These are phyloP conservation scores for Penicillium sp. DNA, from an alignment of 2,329 filamentous ascomycete species.

Conservation along the genomic window DNA sequence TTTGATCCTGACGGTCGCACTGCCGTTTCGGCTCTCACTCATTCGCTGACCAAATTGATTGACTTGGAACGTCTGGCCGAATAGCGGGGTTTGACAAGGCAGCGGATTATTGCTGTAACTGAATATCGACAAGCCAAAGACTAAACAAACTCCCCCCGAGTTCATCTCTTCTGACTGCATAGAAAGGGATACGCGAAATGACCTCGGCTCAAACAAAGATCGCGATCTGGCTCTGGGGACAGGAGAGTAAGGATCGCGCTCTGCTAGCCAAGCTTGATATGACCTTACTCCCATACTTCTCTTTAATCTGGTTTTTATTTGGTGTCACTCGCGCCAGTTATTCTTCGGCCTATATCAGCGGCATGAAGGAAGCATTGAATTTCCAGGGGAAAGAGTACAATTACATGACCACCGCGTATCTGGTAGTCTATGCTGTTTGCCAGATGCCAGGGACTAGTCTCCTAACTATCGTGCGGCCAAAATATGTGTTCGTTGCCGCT, in stretches of 20 bases:
- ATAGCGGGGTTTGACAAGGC: not conserved
- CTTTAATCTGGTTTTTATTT: constrained; percentile 54
- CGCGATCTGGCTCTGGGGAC: constrained; percentile 19
- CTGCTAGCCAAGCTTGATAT: constrained; percentile 46
- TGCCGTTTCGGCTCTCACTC: not conserved
- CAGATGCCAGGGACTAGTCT: constrained; percentile 52
- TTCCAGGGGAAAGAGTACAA: constrained; percentile 48
- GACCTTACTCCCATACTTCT: constrained; percentile 51
- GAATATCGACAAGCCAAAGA: too few relatives aligned
- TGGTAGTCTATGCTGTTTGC: constrained; percentile 50
- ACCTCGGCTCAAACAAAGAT: constrained; percentile 8
- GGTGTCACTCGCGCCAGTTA: constrained; percentile 52
- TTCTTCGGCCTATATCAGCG: constrained; percentile 49
- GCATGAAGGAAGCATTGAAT: constrained; percentile 44
- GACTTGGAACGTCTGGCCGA: not conserved
- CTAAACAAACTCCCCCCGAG: too few relatives aligned
- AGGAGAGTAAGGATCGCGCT: constrained; percentile 16
- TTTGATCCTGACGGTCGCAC: not conserved
- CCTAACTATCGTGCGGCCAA: constrained; percentile 41
- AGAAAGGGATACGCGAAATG: constrained; percentile 9
- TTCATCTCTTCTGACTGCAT: not conserved
- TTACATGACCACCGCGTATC: constrained; percentile 43
- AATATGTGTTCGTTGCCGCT: constrained; percentile 49
- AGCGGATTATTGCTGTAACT: not conserved
- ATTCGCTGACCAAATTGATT: not conserved